A percentile compares a stretch with the other conserved stretches of the same genome.
Evolutionary conservation across 768 basidiomycete genomes (phyloP).

Genomic region (Candolleomyces efflorescens): DNA sequence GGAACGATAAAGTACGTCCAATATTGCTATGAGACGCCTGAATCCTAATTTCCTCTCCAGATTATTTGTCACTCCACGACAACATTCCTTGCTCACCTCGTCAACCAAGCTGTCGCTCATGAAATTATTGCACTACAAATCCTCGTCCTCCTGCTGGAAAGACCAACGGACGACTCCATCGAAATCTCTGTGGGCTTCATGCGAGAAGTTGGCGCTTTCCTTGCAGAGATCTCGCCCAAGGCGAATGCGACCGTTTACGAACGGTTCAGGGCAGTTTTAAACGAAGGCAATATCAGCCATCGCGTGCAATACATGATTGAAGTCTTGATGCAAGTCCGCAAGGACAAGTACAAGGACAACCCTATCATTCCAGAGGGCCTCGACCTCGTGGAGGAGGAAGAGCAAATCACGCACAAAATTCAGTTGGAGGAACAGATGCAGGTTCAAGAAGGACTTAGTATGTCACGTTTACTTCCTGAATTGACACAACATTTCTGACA

Average conservation of each 20-base stretch:
- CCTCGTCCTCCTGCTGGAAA: slow-evolving; percentile 90
- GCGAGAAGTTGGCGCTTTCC: slow-evolving; percentile 94
- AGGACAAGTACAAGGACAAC: slow-evolving; percentile 99
- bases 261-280: slow-evolving; percentile 93
- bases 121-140: slow-evolving; percentile 95
- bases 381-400: slow-evolving; percentile 96
- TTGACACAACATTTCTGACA: slow-evolving; percentile 10
- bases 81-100: slow-evolving; percentile 86
- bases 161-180: slow-evolving; percentile 95
- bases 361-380: slow-evolving; percentile 91
- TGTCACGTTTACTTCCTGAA: too few species aligned
- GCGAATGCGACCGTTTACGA: slow-evolving; percentile 95
- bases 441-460: slow-evolving; percentile 92
- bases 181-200: slow-evolving; percentile 98
- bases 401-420: slow-evolving; percentile 94
- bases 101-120: slow-evolving; percentile 91
- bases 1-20: slow-evolving; percentile 90
- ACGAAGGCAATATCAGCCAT: slow-evolving; percentile 93
- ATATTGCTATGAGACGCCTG: neutral
- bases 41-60: slow-evolving; percentile 35
- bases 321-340: slow-evolving; percentile 97
- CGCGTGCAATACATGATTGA: slow-evolving; percentile 99
- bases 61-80: slow-evolving; percentile 91
- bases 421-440: slow-evolving; percentile 90
- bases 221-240: slow-evolving; percentile 90